Conservation (phyloP, 805 yeast species). For the Candida ortonii region DNA sequence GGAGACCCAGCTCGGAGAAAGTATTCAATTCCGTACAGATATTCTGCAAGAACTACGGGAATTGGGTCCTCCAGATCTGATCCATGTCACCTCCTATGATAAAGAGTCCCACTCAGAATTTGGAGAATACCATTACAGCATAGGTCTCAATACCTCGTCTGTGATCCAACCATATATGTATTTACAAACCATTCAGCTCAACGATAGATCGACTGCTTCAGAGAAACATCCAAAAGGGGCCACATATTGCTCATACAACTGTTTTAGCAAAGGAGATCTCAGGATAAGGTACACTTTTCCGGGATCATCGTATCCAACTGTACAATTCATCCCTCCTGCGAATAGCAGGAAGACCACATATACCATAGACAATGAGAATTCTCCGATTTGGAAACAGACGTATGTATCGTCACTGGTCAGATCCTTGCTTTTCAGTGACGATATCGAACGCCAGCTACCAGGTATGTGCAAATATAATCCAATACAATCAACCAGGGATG, state of each 20-base stretch:
- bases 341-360: slow-evolving; percentile 33
- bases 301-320: slow-evolving; percentile 37
- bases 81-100: slow-evolving; percentile 47
- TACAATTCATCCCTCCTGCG: slow-evolving; percentile 48
- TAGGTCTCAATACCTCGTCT: slow-evolving; percentile 53
- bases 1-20: slow-evolving; percentile 50
- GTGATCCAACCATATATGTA: slow-evolving; percentile 56
- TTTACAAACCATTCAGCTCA: slow-evolving; percentile 43
- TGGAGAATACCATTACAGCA: slow-evolving; percentile 53
- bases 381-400: slow-evolving; percentile 57
- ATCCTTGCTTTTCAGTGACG: slow-evolving; percentile 49
- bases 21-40: slow-evolving; percentile 49
- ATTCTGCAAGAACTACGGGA: slow-evolving; percentile 43
- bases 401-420: slow-evolving; percentile 58
- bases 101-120: slow-evolving; percentile 44
- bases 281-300: slow-evolving; percentile 63
- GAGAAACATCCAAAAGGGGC: slow-evolving; percentile 36
- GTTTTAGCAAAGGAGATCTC: slow-evolving; percentile 70
- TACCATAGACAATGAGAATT: slow-evolving; percentile 53
- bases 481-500: slow-evolving; percentile 34
- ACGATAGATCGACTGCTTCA: slow-evolving; percentile 28
- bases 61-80: slow-evolving; percentile 76
- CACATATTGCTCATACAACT: slow-evolving; percentile 69
- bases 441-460: slow-evolving; percentile 53
- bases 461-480: slow-evolving; percentile 54